phyloP scores from a whole-genome alignment of 2,329 filamentous ascomycete species.

The Venturia nashicola region DNA sequence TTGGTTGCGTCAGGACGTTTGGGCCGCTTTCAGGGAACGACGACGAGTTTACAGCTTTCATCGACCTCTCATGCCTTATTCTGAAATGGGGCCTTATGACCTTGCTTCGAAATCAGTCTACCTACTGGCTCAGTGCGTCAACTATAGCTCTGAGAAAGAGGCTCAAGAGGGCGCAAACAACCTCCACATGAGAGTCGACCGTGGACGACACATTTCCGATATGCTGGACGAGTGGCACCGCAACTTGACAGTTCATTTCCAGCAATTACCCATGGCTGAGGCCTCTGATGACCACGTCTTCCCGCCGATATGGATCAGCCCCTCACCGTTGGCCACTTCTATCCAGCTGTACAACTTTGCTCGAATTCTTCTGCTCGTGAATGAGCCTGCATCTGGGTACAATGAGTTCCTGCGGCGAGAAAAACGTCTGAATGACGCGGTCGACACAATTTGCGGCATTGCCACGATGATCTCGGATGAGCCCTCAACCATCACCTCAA shows the following conservation, averaged over 20 bases:
- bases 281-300: slow-evolving; percentile 23
- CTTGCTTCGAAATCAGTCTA: slow-evolving; percentile 42
- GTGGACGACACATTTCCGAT: slow-evolving; percentile 33
- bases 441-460: slow-evolving; percentile 38
- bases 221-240: slow-evolving; percentile 39
- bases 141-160: slow-evolving; percentile 44
- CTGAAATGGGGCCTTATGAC: slow-evolving; percentile 38
- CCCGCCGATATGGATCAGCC: slow-evolving; percentile 40
- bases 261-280: slow-evolving; percentile 24
- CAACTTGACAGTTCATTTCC: slow-evolving; percentile 32
- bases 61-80: slow-evolving; percentile 38
- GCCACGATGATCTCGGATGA: slow-evolving; percentile 24
- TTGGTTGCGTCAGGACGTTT: slow-evolving; percentile 54
- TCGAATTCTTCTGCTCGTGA: slow-evolving; percentile 39
- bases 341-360: slow-evolving; percentile 42
- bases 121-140: slow-evolving; percentile 43
- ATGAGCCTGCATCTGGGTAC: slow-evolving; percentile 40
- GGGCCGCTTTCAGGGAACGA: slow-evolving; percentile 49
- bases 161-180: slow-evolving; percentile 29
- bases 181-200: slow-evolving; percentile 30
- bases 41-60: slow-evolving; percentile 46
- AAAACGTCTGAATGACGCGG: slow-evolving; percentile 32
- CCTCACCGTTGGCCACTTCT: slow-evolving; percentile 31
- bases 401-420: slow-evolving; percentile 35
- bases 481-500: slow-evolving; percentile 2